Conservation (phyloP, 371 early-diverging fungal species). For the Rhizopus arrhizus region DNA sequence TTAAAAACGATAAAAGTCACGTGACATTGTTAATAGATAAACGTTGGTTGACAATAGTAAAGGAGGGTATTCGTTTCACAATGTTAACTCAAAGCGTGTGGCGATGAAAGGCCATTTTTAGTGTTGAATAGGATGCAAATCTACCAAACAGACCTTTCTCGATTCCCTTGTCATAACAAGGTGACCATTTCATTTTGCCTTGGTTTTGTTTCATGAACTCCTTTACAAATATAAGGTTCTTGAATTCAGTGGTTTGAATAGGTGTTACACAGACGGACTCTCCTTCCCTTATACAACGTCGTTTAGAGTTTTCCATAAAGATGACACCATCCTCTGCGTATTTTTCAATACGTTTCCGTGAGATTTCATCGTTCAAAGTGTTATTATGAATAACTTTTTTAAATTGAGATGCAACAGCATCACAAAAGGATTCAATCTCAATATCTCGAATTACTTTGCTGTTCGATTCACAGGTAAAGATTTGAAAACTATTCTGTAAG, state of each 20-base stretch:
- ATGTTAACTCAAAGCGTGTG: conserved; percentile 16
- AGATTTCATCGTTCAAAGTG: conserved; percentile 4
- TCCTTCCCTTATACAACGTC: conserved; percentile 12
- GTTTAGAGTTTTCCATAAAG: conserved; percentile 15
- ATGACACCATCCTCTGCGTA: conserved; percentile 15
- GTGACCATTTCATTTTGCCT: conserved; percentile 15
- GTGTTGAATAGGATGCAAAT: conserved; percentile 13
- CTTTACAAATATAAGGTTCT: conserved; percentile 14
- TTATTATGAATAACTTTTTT: conserved; percentile 18
- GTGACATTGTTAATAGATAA: no score
- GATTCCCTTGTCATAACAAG: conserved; percentile 15
- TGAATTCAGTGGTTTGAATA: conserved; percentile 11
- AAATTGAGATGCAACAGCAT: conserved; percentile 12
- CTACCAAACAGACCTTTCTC: conserved; percentile 16
- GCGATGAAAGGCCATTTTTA: conserved; percentile 15
- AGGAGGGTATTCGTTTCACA: conserved; percentile 15
- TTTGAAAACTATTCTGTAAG: conserved; percentile 18
- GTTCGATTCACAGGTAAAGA: conserved; percentile 14
- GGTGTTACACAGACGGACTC: conserved; percentile 19
- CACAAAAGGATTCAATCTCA: conserved; percentile 22
- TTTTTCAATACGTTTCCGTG: conserved; percentile 18
- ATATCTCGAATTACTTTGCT: conserved; percentile 16
- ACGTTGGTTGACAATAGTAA: no score
- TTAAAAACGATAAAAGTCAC: no score
- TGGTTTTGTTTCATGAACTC: conserved; percentile 14